phyloP scores from a whole-genome alignment of 2,329 filamentous ascomycete genomes.

The Sclerotinia spermophila region DNA sequence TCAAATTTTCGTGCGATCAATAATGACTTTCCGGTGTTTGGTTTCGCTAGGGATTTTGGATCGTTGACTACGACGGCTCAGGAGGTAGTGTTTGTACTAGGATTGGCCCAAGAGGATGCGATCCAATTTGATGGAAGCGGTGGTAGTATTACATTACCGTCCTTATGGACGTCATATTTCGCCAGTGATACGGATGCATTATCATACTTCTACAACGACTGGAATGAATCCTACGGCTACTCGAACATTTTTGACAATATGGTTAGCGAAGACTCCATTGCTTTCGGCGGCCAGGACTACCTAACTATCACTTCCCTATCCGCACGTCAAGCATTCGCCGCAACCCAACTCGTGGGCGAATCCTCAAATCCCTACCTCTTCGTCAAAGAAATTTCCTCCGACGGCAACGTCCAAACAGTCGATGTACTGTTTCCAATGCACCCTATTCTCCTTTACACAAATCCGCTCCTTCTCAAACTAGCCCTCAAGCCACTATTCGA shows the following conservation, averaged over 20 bases:
- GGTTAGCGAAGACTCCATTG: slow-evolving; percentile 61
- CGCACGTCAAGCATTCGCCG: slow-evolving; percentile 44
- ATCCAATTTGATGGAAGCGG: slow-evolving; percentile 70
- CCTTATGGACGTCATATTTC: slow-evolving; percentile 76
- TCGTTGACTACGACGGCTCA: slow-evolving; percentile 20
- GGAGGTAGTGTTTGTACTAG: slow-evolving; percentile 64
- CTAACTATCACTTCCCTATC: slow-evolving; percentile 46
- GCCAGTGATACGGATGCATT: slow-evolving; percentile 55
- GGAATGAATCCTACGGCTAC: slow-evolving; percentile 52
- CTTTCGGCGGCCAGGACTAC: slow-evolving; percentile 60
- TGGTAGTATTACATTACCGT: slow-evolving; percentile 62
- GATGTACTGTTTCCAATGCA: slow-evolving; percentile 85
- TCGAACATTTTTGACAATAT: slow-evolving; percentile 65
- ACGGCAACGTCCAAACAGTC: slow-evolving; percentile 83
- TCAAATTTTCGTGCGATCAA: slow-evolving; percentile 62
- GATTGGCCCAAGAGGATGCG: slow-evolving; percentile 71
- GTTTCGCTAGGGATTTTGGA: slow-evolving; percentile 61
- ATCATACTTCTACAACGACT: slow-evolving; percentile 75
- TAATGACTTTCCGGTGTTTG: slow-evolving; percentile 76
- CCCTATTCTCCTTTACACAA: slow-evolving; percentile 79
- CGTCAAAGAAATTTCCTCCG: slow-evolving; percentile 79
- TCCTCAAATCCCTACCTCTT: slow-evolving; percentile 47
- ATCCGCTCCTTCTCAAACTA: slow-evolving; percentile 57
- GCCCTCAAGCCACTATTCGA: slow-evolving; percentile 62
- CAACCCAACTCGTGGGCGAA: slow-evolving; percentile 48